Evolutionary conservation across 306 rosid species (phyloP), one percentile per base, ranked within the genome.

Genomic region (Amphicarpaea edgeworthii): DNA sequence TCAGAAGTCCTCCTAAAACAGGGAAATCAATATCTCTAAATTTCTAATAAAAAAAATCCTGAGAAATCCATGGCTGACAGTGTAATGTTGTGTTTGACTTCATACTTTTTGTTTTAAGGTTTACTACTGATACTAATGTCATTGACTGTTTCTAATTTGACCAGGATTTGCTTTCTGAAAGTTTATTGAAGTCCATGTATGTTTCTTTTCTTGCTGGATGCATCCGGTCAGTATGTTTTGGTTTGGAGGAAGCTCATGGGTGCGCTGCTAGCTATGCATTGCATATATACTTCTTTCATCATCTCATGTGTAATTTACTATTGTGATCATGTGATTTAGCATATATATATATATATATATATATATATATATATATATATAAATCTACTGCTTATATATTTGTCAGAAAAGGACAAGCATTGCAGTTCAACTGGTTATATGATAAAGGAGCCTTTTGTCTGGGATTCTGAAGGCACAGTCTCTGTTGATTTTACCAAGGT

Each of bases 241-340:
- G 98, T 72, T 88, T 95, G 75, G 75, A 86, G 77, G 96, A 89
- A 84, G 98, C 97, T 90, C 98, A 95, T 72, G 98, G 98, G 97
- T 92, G 76, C 78, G 86, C 80, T 84, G 79, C 85, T 75, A 46
- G 68, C 76, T 82, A 42, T 82, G 12, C 76, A 15, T 37, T 75
- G n/a, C n/a, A n/a, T n/a, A n/a, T n/a, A n/a, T n/a, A n/a, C 4
- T 72, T 70, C 64, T 82, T 59, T 64, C 20, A 23, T 80, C 61
- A 23, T 80, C 61, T 38, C 53, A 51, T 75, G 46, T 45, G n/a
- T n/a, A n/a, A 26, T 26, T 77, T 62, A 70, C 59, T 50, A 16
- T 49, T 66, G 4, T 63, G 4, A 3, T 20, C n/a, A n/a, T n/a
- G 40, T 83, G 62, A 46, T 81, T 73, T 65, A 66, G 77, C 26